phyloP scores from a whole-genome alignment of 1,284 basidiomycete species.

The Pisolithus thermaeus region DNA sequence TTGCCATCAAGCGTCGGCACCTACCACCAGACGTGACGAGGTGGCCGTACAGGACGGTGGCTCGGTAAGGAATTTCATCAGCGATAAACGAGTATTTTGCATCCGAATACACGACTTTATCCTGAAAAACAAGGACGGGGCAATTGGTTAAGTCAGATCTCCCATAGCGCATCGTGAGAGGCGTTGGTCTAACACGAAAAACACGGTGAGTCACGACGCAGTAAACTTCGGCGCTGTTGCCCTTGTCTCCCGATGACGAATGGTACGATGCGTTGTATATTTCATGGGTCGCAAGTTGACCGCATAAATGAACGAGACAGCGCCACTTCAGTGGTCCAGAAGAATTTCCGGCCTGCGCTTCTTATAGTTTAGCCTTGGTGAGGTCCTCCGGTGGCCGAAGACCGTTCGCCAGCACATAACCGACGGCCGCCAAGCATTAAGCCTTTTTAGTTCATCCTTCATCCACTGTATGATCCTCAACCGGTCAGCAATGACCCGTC shows the following conservation, averaged over 20 bases:
- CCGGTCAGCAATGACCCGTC: no score
- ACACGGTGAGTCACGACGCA: constrained; percentile 7
- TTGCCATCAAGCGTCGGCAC: constrained; percentile 18
- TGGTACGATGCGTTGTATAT: not conserved
- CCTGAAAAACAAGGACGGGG: constrained; percentile 9
- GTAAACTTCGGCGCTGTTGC: not conserved
- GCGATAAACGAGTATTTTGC: constrained; percentile 4
- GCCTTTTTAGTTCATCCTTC: no score
- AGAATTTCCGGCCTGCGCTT: no score
- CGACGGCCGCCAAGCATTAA: no score
- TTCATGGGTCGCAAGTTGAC: constrained; percentile 1
- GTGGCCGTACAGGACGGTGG: constrained; percentile 17
- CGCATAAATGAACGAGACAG: not conserved
- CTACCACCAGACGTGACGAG: constrained; percentile 12
- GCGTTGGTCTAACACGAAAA: constrained; percentile 14
- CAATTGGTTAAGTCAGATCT: constrained; percentile 10
- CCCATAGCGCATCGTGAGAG: constrained; percentile 15
- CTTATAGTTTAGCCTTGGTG: no score
- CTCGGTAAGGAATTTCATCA: constrained; percentile 10
- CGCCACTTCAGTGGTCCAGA: no score
- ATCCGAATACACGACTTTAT: constrained; percentile 5
- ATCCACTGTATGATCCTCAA: no score
- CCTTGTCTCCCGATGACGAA: not conserved
- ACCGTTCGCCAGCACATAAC: no score
- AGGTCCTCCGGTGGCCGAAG: no score